Percentiles rank a stretch among this genome's conserved stretches.
These are phyloP conservation scores for Cyberlindnera maclurae DNA, from an alignment of 805 yeast genomes.

Conservation along the genomic window DNA sequence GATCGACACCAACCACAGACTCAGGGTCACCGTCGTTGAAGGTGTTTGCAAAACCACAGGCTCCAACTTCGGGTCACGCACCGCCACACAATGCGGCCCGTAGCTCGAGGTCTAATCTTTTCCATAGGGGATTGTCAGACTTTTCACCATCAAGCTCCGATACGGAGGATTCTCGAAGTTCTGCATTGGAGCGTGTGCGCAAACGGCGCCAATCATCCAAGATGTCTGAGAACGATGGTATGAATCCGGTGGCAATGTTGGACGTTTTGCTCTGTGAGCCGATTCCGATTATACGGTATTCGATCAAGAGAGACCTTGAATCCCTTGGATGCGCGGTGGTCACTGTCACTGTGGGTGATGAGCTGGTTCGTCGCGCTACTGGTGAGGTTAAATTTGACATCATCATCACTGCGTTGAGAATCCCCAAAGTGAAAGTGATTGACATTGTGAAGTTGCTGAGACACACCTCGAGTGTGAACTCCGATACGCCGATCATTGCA, in stretches of 20 bases:
- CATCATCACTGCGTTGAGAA: slow-evolving; percentile 66
- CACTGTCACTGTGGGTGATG: slow-evolving; percentile 72
- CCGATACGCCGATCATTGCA: slow-evolving; percentile 70
- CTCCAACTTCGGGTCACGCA: slow-evolving; percentile 13
- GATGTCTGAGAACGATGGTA: slow-evolving; percentile 18
- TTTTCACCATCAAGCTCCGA: slow-evolving; percentile 55
- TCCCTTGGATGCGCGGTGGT: slow-evolving; percentile 75
- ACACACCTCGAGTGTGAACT: slow-evolving; percentile 71
- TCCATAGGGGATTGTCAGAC: slow-evolving; percentile 25
- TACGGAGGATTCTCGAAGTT: slow-evolving; percentile 47
- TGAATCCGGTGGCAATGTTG: slow-evolving; percentile 28
- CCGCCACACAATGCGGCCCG: slow-evolving; percentile 10
- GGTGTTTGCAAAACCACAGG: slow-evolving; percentile 15
- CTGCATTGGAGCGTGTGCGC: slow-evolving; percentile 45
- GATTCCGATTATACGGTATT: slow-evolving; percentile 71
- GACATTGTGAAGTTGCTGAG: slow-evolving; percentile 74
- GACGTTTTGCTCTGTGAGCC: slow-evolving; percentile 83
- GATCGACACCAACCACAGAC: slow-evolving; percentile 29
- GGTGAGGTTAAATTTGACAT: slow-evolving; percentile 80
- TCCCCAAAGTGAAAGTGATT: slow-evolving; percentile 59
- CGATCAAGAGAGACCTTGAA: slow-evolving; percentile 56
- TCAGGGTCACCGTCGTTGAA: slow-evolving; percentile 22
- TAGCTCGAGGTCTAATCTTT: slow-evolving; percentile 17
- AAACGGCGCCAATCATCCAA: slow-evolving; percentile 47
- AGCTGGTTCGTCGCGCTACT: slow-evolving; percentile 71